phyloP scores from a whole-genome alignment of 257 asterid genomes.

The Capsicum chinense region DNA sequence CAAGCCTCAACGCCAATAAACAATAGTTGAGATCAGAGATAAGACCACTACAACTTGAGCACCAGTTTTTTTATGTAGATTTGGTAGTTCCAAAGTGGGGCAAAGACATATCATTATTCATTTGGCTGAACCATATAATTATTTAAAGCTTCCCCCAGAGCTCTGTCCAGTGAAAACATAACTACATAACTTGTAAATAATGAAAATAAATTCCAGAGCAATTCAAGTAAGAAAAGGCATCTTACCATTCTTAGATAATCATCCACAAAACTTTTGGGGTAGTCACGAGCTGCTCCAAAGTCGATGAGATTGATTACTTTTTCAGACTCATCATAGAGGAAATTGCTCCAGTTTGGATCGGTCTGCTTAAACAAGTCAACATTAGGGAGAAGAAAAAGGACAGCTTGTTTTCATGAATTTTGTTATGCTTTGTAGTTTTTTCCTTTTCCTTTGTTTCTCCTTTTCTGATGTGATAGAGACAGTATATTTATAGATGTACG shows the following conservation, averaged over 20 bases:
- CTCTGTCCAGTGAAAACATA: neutral
- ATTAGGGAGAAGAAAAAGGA: conserved; percentile 23
- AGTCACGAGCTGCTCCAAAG: conserved; percentile 95
- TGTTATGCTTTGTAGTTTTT: neutral
- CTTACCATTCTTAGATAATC: conserved; percentile 88
- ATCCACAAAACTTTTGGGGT: conserved; percentile 80
- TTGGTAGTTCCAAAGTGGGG: conserved; percentile 15
- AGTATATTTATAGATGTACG: neutral
- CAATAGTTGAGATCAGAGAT: neutral
- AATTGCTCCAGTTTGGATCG: conserved; percentile 99
- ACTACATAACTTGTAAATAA: neutral
- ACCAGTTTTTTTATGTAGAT: neutral
- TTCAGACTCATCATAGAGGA: conserved; percentile 63
- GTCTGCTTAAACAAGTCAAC: conserved; percentile 69
- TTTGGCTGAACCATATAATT: neutral
- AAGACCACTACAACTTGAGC: neutral
- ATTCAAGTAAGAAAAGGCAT: conserved; percentile 29
- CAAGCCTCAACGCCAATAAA: neutral
- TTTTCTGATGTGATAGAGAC: neutral
- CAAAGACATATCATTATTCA: neutral
- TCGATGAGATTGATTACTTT: conserved; percentile 84
- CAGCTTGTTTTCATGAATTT: neutral
- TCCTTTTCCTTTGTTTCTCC: conserved; percentile 11
- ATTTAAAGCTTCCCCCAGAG: conserved; percentile 14
- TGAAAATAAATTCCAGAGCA: neutral